Evolutionary conservation across 108 stramenopile species (phyloP).

Genomic region (Craspedostauros australis): DNA sequence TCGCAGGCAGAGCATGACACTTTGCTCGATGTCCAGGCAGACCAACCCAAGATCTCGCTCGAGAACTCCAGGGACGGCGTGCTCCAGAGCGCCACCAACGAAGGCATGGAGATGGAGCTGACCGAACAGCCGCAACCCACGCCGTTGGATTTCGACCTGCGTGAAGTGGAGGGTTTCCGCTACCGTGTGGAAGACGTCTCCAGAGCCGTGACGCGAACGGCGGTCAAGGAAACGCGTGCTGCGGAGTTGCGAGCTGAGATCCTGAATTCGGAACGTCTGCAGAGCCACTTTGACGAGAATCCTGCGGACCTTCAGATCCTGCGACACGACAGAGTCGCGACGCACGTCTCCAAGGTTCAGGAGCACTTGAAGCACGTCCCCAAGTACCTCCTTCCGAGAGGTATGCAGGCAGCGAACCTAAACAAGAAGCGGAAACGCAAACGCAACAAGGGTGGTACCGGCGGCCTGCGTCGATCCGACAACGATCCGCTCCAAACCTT

Average conservation of each 20-base stretch:
- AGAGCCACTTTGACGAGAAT: conserved; percentile 93
- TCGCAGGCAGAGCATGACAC: conserved; percentile 46
- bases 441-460: conserved; percentile 23
- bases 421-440: conserved; percentile 72
- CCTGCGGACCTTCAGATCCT: conserved; percentile 84
- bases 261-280: conserved; percentile 87
- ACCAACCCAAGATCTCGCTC: conserved; percentile 68
- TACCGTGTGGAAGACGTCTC: conserved; percentile 95
- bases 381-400: conserved; percentile 88
- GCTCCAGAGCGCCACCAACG: conserved; percentile 31
- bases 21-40: conserved; percentile 59
- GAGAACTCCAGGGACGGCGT: conserved; percentile 26
- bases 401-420: conserved; percentile 84
- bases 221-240: conserved; percentile 87
- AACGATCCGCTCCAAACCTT: conserved; percentile 92
- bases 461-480: conserved; percentile 43
- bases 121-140: conserved; percentile 76
- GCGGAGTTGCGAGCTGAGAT: conserved; percentile 92
- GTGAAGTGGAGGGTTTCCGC: conserved; percentile 93
- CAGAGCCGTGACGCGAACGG: conserved; percentile 81
- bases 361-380: conserved; percentile 90
- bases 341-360: conserved; percentile 74
- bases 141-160: conserved; percentile 90
- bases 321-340: conserved; percentile 77
- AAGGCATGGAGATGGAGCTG: not conserved